Evolutionary conservation across 257 asterid genomes (phyloP).

Genomic region (Solanum bulbocastanum): DNA sequence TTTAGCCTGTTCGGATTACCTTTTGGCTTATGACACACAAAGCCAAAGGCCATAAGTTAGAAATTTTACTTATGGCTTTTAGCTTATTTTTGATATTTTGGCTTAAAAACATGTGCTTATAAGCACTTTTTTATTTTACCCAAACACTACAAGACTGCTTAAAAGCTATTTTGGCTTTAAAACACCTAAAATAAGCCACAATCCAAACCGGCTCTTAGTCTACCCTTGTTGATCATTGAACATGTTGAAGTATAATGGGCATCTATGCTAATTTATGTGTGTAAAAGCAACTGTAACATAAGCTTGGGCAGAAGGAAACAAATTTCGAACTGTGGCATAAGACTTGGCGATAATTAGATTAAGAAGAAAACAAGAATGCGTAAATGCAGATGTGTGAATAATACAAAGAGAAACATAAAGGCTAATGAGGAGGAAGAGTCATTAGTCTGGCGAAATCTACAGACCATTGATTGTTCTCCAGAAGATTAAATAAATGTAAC

Average conservation of each 20-base stretch:
- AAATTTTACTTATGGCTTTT: too few species aligned
- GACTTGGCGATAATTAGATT: neutral
- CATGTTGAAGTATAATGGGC: neutral
- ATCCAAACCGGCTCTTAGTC: neutral
- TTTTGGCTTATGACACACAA: neutral
- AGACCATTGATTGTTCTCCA: neutral
- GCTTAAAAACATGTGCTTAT: neutral
- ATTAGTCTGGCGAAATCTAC: neutral
- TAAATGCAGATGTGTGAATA: neutral
- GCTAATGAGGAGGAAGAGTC: neutral
- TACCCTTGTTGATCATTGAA: neutral
- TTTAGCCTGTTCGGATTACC: neutral
- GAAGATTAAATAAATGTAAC: neutral
- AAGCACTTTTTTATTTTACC: neutral
- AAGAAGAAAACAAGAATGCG: neutral
- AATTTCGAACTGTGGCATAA: neutral
- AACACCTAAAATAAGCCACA: neutral
- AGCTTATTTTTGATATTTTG: neutral
- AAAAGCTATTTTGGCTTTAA: neutral
- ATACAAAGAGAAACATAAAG: neutral
- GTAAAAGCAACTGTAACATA: neutral
- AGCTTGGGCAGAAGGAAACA: neutral
- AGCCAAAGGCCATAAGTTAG: neutral
- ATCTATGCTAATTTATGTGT: neutral
- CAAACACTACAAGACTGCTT: neutral